phyloP scores from a whole-genome alignment of 2,329 filamentous ascomycete genomes.

The Apiospora phragmitis region DNA sequence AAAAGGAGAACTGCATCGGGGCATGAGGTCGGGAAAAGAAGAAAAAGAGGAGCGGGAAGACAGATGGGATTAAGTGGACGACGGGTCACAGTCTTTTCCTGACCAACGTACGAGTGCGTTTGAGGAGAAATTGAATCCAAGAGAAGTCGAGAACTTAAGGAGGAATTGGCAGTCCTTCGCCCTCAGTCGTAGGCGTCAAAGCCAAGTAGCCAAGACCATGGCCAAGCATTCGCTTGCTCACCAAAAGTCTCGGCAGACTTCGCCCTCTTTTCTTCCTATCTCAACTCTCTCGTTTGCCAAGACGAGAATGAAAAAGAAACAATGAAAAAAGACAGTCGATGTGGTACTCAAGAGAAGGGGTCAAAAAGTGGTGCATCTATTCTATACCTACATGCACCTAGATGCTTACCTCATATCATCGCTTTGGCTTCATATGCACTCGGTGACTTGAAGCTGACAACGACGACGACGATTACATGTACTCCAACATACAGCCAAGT shows the following conservation, averaged over 20 bases:
- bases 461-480: neutral
- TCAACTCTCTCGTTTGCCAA: neutral
- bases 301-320: neutral
- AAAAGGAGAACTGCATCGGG: neutral
- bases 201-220: constrained; percentile 12
- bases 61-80: neutral
- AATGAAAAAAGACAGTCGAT: neutral
- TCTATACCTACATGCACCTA: neutral
- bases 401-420: too few relatives aligned
- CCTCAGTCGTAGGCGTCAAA: constrained; percentile 6
- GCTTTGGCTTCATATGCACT: neutral
- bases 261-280: neutral
- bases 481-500: neutral
- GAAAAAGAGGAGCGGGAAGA: neutral
- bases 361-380: neutral
- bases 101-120: constrained; percentile 1
- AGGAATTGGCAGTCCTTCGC: constrained; percentile 10
- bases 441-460: neutral
- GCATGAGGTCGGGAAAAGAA: neutral
- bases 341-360: neutral
- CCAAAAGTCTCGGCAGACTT: constrained; percentile 10
- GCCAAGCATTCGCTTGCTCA: constrained; percentile 13
- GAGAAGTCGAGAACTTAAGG: constrained; percentile 1
- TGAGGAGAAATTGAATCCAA: constrained; percentile 6
- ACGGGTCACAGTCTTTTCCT: neutral